Conservation (phyloP, 2,329 filamentous ascomycete species). For the Colletotrichum echinochloae region DNA sequence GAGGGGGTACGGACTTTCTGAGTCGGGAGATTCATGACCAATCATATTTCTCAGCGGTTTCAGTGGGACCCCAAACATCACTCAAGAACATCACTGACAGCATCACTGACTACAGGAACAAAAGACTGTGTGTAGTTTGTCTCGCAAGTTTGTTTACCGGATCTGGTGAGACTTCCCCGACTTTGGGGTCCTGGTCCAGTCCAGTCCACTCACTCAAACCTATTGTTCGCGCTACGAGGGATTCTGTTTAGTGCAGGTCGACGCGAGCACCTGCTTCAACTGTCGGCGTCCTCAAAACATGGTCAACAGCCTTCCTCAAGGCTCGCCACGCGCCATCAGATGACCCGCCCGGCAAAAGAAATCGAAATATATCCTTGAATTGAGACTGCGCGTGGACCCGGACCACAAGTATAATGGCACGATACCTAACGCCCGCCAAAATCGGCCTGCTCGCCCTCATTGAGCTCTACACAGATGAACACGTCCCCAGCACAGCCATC, state of each 20-base stretch:
- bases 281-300: slow-evolving; percentile 18
- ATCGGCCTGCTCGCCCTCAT: slow-evolving; percentile 85
- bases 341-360: background rate
- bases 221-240: background rate
- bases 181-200: background rate
- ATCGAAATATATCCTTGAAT: background rate
- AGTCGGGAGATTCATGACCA: slow-evolving; percentile 6
- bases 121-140: background rate
- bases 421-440: slow-evolving; percentile 90
- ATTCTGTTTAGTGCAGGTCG: background rate
- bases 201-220: background rate
- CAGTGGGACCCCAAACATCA: slow-evolving; percentile 20
- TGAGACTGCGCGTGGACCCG: background rate
- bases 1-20: background rate
- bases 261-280: slow-evolving; percentile 16
- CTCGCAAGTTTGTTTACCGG: background rate
- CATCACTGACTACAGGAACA: background rate
- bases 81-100: slow-evolving; percentile 26
- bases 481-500: slow-evolving; percentile 76
- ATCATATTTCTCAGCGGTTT: slow-evolving; percentile 10
- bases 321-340: slow-evolving; percentile 6
- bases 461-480: slow-evolving; percentile 81
- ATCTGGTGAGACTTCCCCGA: background rate
- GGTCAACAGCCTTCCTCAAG: slow-evolving; percentile 1
- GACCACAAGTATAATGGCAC: slow-evolving; percentile 68